A percentile compares a stretch with the other conserved stretches of the same genome.
These are phyloP conservation scores for Lecanicillium sp. DNA, from an alignment of 2,329 filamentous ascomycete genomes.

Conservation along the genomic window DNA sequence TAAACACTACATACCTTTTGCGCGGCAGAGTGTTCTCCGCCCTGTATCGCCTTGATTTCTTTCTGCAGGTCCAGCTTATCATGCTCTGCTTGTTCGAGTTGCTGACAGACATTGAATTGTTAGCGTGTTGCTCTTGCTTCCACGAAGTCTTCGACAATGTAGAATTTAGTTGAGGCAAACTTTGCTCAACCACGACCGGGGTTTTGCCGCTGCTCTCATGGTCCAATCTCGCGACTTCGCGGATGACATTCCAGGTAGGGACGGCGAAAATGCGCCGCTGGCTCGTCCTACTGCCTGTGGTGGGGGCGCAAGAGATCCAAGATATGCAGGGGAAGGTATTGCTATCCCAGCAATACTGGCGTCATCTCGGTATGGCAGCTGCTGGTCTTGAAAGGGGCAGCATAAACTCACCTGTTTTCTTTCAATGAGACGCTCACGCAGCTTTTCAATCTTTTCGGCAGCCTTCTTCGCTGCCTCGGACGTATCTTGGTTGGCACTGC, in stretches of 20 bases:
- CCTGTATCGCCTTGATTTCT: constrained; percentile 44
- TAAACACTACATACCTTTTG: constrained; percentile 40
- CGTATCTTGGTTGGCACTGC: constrained; percentile 25
- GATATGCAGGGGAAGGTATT: too few species aligned
- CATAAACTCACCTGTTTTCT: constrained; percentile 48
- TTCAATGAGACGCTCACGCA: constrained; percentile 45
- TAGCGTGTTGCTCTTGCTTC: background rate
- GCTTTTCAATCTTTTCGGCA: constrained; percentile 49
- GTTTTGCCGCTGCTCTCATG: too few species aligned
- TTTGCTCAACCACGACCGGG: background rate
- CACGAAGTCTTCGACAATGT: background rate
- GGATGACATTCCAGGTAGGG: too few species aligned
- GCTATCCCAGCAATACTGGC: too few species aligned
- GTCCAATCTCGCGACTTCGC: too few species aligned
- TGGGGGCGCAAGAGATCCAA: too few species aligned
- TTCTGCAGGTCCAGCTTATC: constrained; percentile 49
- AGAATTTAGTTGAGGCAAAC: background rate
- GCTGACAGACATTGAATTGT: constrained; percentile 27
- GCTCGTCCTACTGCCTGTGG: too few species aligned
- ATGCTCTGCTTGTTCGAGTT: constrained; percentile 51
- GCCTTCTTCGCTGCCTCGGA: constrained; percentile 32
- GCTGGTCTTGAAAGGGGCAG: constrained; percentile 8
- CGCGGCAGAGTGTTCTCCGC: constrained; percentile 38
- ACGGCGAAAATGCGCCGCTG: too few species aligned
- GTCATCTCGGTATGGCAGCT: too few species aligned